Evolutionary conservation across 1,139 yeast genomes (phyloP), one percentile per base, ranked within the genome.

Genomic region (Saccharomyces hybrid): DNA sequence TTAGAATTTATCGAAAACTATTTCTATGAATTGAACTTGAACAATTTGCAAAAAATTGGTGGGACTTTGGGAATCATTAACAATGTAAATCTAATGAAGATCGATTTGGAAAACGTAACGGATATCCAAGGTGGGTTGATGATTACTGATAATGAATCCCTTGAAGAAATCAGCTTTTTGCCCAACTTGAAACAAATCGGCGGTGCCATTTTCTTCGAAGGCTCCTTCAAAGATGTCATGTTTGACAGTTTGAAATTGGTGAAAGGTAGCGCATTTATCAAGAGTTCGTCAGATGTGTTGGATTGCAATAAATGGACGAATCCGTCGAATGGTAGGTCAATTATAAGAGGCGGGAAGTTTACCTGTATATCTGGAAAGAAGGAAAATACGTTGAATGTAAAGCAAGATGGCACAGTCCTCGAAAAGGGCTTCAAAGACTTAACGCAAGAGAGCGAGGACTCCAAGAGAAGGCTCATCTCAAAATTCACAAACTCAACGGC

Each of bases 91-190:
- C 71, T 86, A 54, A 65, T 64, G 4, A 68, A 70, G 6, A 71
- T 80, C 9, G 81, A 82, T 27, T 77, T 86, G 56, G 76, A 80
- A 6, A 62, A 69, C 8, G 71, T 84, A 7, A 70, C 74, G 1
- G 86, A 83, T 49, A 78, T 86, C 58, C 88, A 88, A 53, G 95
- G 95, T 28, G 95, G 93, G 0, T 74, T 86, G 58, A 82, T 86
- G 80, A 70, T 86, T 51, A 77, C 81, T 2, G 81, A 84, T 61
- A 86, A 86, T 16, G 72, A 81, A 2, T 66, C 68, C 19, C 64
- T 86, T 53, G 73, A 72, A n/a, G 75, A 74, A 49, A 70, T 86
- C 53, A 76, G 81, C 65, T 84, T 82, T 61, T 78, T 86, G 58
- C 80, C 86, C 5, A 74, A 74, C 49, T 74, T 86, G 55, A 74